Percentiles rank a stretch among this genome's conserved stretches.
phyloP scores from a whole-genome alignment of 2,329 filamentous ascomycete genomes.

The Neofusicoccum umdonicola region DNA sequence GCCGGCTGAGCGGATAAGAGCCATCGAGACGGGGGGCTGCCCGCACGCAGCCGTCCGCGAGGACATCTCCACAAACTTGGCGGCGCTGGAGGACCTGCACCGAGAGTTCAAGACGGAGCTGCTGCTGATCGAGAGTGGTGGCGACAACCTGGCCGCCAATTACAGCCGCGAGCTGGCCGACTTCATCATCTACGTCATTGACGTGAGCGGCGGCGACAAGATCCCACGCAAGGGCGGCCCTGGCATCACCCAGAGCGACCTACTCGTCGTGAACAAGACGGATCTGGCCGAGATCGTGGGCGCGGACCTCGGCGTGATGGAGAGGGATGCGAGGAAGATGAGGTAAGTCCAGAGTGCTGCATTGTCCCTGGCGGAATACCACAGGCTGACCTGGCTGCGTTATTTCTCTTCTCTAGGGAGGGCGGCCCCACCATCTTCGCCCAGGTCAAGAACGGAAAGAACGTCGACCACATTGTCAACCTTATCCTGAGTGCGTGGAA shows the following conservation, averaged over 20 bases:
- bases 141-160: conserved; percentile 95
- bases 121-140: conserved; percentile 90
- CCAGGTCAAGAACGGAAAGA: conserved; percentile 90
- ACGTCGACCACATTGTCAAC: conserved; percentile 81
- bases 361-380: background rate
- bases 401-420: conserved; percentile 54
- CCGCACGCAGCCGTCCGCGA: conserved; percentile 96
- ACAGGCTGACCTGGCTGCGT: background rate
- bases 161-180: conserved; percentile 93
- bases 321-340: conserved; percentile 90
- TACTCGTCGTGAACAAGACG: conserved; percentile 95
- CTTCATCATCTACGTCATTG: conserved; percentile 98
- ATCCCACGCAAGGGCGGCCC: conserved; percentile 93
- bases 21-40: conserved; percentile 96
- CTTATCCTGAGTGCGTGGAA: conserved; percentile 91
- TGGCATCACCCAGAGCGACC: conserved; percentile 92
- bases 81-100: conserved; percentile 87
- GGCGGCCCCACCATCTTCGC: conserved; percentile 94
- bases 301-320: conserved; percentile 90
- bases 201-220: conserved; percentile 95
- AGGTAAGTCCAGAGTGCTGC: conserved; percentile 24
- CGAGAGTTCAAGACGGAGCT: conserved; percentile 75
- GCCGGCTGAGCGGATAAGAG: conserved; percentile 77
- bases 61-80: conserved; percentile 91
- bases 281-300: conserved; percentile 88